phyloP scores from a whole-genome alignment of 768 basidiomycete genomes.

The Neoboletus brunneissimus region DNA sequence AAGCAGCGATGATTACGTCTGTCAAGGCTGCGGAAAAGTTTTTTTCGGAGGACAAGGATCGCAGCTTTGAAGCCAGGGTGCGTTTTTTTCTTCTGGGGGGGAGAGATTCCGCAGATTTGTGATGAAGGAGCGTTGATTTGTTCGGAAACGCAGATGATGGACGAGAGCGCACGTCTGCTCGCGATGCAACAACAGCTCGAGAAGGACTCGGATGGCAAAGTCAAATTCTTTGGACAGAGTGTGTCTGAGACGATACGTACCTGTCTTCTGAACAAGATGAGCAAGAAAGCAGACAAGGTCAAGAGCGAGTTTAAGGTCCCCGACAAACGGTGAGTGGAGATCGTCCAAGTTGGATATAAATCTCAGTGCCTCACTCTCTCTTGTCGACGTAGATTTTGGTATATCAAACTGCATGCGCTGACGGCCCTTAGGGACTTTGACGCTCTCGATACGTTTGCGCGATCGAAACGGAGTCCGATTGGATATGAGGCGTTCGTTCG shows the following conservation, averaged over 20 bases:
- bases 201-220: slow-evolving; percentile 75
- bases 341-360: neutral
- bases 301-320: slow-evolving; percentile 90
- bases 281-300: slow-evolving; percentile 86
- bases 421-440: slow-evolving; percentile 83
- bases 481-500: slow-evolving; percentile 91
- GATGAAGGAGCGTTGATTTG: neutral
- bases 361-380: neutral
- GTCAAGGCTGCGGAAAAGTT: slow-evolving; percentile 87
- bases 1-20: slow-evolving; percentile 61
- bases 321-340: slow-evolving; percentile 74
- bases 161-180: slow-evolving; percentile 78
- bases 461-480: slow-evolving; percentile 87
- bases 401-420: slow-evolving; percentile 82
- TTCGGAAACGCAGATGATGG: slow-evolving; percentile 72
- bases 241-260: slow-evolving; percentile 82
- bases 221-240: slow-evolving; percentile 77
- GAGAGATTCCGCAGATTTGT: too few species aligned
- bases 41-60: slow-evolving; percentile 93
- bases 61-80: slow-evolving; percentile 87
- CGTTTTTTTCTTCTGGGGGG: slow-evolving; percentile 4
- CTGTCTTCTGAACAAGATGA: slow-evolving; percentile 74
- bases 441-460: slow-evolving; percentile 79
- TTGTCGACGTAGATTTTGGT: slow-evolving; percentile 75
- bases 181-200: slow-evolving; percentile 83